phyloP scores from a whole-genome alignment of 768 basidiomycete species.

The Boletus tomentosulus region DNA sequence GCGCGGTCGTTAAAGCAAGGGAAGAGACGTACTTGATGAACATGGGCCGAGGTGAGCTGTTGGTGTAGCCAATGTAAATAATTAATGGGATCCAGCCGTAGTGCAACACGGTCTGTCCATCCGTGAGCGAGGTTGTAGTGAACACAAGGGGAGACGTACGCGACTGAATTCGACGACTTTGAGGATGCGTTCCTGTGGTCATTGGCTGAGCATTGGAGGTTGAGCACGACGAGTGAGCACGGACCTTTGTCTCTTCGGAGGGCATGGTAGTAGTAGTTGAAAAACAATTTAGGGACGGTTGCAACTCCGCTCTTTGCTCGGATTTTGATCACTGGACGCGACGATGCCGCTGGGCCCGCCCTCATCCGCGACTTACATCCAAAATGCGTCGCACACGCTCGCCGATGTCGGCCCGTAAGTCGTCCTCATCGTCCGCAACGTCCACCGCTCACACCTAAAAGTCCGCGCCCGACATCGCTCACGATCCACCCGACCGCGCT shows the following conservation, averaged over 20 bases:
- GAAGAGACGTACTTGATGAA: slow-evolving; percentile 83
- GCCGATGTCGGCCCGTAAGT: slow-evolving; percentile 35
- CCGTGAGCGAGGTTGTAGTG: slow-evolving; percentile 1
- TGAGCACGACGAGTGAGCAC: slow-evolving; percentile 3
- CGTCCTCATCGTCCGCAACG: not conserved
- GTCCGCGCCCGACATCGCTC: slow-evolving; percentile 67
- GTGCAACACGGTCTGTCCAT: slow-evolving; percentile 74
- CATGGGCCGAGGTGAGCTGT: slow-evolving; percentile 91
- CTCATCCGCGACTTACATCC: slow-evolving; percentile 44
- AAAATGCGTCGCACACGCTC: slow-evolving; percentile 29
- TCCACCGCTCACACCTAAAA: slow-evolving; percentile 24
- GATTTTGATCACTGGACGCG: slow-evolving; percentile 10
- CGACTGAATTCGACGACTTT: slow-evolving; percentile 79
- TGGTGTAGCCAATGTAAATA: slow-evolving; percentile 91
- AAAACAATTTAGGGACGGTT: slow-evolving; percentile 16
- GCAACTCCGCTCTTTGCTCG: slow-evolving; percentile 28
- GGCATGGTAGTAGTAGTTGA: slow-evolving; percentile 44
- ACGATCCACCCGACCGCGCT: slow-evolving; percentile 90
- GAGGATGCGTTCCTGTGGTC: slow-evolving; percentile 63
- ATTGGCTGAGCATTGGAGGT: not conserved
- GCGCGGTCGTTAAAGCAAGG: not conserved
- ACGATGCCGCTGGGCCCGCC: slow-evolving; percentile 48
- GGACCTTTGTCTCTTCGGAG: slow-evolving; percentile 87
- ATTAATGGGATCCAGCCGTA: slow-evolving; percentile 97
- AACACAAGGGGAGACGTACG: slow-evolving; percentile 43